phyloP scores from a whole-genome alignment of 1,284 basidiomycete genomes.

The Dichomitus squalens region DNA sequence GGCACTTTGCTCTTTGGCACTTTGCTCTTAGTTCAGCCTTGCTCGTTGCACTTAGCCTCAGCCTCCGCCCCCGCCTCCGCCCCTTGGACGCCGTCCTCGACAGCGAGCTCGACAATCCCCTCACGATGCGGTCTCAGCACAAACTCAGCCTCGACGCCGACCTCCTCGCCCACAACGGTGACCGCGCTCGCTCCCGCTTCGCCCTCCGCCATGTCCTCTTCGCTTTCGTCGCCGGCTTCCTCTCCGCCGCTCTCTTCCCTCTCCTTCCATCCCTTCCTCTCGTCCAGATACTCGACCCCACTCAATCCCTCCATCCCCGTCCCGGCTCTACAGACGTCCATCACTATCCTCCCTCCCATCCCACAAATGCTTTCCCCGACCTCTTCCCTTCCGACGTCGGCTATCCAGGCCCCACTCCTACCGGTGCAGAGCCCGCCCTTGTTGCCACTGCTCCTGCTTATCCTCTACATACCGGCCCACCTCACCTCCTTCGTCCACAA shows the following conservation, averaged over 20 bases:
- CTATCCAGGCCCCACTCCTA: constrained; percentile 81
- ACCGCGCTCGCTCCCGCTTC: neutral
- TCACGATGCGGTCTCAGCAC: too few species aligned
- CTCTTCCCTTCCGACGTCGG: constrained; percentile 79
- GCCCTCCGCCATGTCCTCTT: constrained; percentile 2
- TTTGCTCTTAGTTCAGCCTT: too few species aligned
- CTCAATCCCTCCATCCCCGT: constrained; percentile 40
- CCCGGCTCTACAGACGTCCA: constrained; percentile 70
- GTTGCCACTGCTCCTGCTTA: constrained; percentile 78
- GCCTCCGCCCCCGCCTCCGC: too few species aligned
- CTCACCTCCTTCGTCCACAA: constrained; percentile 63
- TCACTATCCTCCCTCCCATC: constrained; percentile 67
- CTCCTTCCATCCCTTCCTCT: neutral
- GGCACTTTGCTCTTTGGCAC: too few species aligned
- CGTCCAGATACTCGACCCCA: constrained; percentile 36
- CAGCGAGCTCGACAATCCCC: too few species aligned
- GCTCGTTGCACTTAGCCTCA: too few species aligned
- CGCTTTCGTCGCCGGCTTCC: neutral
- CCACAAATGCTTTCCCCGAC: constrained; percentile 69
- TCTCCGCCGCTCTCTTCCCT: constrained; percentile 3
- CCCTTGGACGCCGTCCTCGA: too few species aligned
- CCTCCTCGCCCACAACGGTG: too few species aligned
- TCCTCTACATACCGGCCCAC: constrained; percentile 71
- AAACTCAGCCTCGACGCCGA: neutral
- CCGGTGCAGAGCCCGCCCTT: constrained; percentile 82